These are phyloP conservation scores for Primulina tabacum DNA, from an alignment of 257 asterid genomes.

Conservation along the genomic window DNA sequence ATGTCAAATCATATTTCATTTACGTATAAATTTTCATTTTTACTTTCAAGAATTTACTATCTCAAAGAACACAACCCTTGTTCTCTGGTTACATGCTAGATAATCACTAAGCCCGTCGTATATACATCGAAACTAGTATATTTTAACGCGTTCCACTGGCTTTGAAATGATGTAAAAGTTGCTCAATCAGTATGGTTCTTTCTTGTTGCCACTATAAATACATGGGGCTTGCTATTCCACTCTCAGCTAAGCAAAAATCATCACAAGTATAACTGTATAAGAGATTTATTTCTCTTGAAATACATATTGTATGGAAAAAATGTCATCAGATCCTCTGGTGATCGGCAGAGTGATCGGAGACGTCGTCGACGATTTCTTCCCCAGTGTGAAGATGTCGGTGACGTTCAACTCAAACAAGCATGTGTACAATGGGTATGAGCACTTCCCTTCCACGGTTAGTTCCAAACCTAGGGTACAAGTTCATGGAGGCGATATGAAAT, in stretches of 20 bases:
- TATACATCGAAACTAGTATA: slow-evolving; percentile 20
- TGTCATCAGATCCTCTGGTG: slow-evolving; percentile 56
- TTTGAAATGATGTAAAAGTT: slow-evolving; percentile 4
- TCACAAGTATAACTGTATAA: neutral
- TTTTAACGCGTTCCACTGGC: slow-evolving; percentile 11
- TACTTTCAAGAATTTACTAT: neutral
- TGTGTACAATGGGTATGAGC: slow-evolving; percentile 81
- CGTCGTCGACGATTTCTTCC: slow-evolving; percentile 56
- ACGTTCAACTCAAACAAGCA: slow-evolving; percentile 57
- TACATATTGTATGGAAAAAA: slow-evolving; percentile 20
- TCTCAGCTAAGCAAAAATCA: slow-evolving; percentile 12
- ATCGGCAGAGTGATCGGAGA: slow-evolving; percentile 81
- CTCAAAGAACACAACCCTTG: slow-evolving; percentile 18
- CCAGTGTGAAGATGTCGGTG: slow-evolving; percentile 56
- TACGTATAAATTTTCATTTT: slow-evolving; percentile 6
- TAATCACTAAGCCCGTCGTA: slow-evolving; percentile 3
- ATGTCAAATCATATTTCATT: slow-evolving; percentile 34
- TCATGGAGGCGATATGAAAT: slow-evolving; percentile 73
- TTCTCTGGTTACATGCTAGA: slow-evolving; percentile 25
- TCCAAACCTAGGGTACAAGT: slow-evolving; percentile 71
- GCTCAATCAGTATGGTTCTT: slow-evolving; percentile 9
- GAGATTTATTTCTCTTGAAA: neutral
- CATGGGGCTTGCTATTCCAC: slow-evolving; percentile 26
- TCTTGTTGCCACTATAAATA: slow-evolving; percentile 47
- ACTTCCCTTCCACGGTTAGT: slow-evolving; percentile 60